Evolutionary conservation across 2,329 filamentous ascomycete genomes (phyloP).

Genomic region (Fusarium abutilonis): DNA sequence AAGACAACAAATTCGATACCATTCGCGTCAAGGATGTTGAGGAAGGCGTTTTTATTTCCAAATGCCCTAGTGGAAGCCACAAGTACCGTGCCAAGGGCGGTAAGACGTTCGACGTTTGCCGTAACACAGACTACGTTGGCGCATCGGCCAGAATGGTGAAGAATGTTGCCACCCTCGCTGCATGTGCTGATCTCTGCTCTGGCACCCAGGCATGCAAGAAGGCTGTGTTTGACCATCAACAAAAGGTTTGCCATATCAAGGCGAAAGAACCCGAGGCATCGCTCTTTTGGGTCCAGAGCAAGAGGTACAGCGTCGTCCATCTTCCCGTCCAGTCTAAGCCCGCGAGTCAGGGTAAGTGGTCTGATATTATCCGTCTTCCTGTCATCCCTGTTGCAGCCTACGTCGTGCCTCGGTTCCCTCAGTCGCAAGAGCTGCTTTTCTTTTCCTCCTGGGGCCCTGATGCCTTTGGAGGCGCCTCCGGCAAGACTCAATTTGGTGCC

Average conservation of each 20-base stretch:
- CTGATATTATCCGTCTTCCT: slow-evolving; percentile 30
- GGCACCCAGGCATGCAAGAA: slow-evolving; percentile 20
- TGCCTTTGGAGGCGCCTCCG: slow-evolving; percentile 33
- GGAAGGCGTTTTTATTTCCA: slow-evolving; percentile 24
- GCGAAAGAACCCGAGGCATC: slow-evolving; percentile 21
- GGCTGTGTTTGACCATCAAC: slow-evolving; percentile 35
- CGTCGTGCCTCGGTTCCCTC: slow-evolving; percentile 28
- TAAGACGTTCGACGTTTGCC: slow-evolving; percentile 21
- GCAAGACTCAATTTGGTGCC: slow-evolving; percentile 28
- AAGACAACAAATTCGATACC: slow-evolving; percentile 16
- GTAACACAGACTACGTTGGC: slow-evolving; percentile 25
- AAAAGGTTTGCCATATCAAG: slow-evolving; percentile 37
- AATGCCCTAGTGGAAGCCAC: slow-evolving; percentile 12
- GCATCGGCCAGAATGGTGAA: slow-evolving; percentile 11
- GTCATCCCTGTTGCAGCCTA: slow-evolving; percentile 35
- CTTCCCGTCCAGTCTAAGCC: slow-evolving; percentile 4
- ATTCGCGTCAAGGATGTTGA: slow-evolving; percentile 24
- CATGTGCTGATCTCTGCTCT: slow-evolving; percentile 33
- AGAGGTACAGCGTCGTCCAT: slow-evolving; percentile 29
- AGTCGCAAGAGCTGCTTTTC: slow-evolving; percentile 27
- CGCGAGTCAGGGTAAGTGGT: slow-evolving; percentile 18
- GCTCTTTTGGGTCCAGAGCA: slow-evolving; percentile 32
- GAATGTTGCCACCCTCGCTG: slow-evolving; percentile 17
- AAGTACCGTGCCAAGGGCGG: slow-evolving; percentile 17
- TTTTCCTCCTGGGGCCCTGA: slow-evolving; percentile 33